Evolutionary conservation across 1,284 basidiomycete species (phyloP), one percentile per base, ranked within the genome.

Genomic region (Phellopilus nigrolimitatus): DNA sequence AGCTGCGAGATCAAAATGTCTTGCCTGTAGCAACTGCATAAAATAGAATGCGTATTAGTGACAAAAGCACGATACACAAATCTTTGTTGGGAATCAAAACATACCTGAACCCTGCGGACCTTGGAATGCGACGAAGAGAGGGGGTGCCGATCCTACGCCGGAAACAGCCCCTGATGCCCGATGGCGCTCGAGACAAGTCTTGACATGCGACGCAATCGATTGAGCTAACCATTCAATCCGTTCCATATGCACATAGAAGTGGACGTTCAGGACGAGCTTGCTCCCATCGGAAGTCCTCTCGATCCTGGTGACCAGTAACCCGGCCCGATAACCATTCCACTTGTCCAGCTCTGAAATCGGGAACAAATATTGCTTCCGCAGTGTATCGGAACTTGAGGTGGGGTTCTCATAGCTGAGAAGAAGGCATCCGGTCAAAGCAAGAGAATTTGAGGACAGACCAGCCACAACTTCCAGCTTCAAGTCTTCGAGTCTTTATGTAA

Each of bases 121-220:
- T 69, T 95, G 92, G 10, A 95, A 63, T 1, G 83, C 90, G 7
- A 93, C 79, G 54, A 89, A 83, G 15, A 90, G 69, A 3, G 87
- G 84, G 2, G 41, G 30, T 5, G 41, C 25, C 22, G 37, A 12
- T 31, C 28, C 12, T 19, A 27, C 8, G 4, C 25, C 17, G 15
- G 24, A 30, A 10, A n/a, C n/a, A n/a, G n/a, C n/a, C n/a, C n/a
- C 36, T n/a, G 19, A 15, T 15, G 43, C 13, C 25, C 45, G 43
- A 33, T 47, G 44, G 10, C 38, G 50, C 3, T 47, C 33, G 4
- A 51, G 33, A 37, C 42, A 44, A 21, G 33, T 30, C 49, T 44
- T 44, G n/a, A 51, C 19, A 21, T 51, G 49, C 24, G 1, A 21
- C 1, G 30, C 33, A 15, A 51, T 51, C n/a, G 49, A 41, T 21